Percentiles rank a stretch among this genome's conserved stretches.
These are phyloP conservation scores for Cylindrotheca closterium DNA, from an alignment of 108 stramenopile species.

Conservation along the genomic window DNA sequence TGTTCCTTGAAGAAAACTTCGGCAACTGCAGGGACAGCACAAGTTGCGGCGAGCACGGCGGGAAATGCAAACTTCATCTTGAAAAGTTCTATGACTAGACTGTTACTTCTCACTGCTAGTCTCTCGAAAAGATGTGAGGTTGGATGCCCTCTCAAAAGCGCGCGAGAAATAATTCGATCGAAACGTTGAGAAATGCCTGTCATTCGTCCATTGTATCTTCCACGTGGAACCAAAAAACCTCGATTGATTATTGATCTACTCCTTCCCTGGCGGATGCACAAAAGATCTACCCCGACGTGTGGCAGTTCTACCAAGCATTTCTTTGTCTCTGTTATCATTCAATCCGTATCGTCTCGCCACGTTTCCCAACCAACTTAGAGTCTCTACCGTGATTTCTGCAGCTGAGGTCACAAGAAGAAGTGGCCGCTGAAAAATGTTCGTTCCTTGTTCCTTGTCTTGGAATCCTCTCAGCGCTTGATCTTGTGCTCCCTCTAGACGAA, in stretches of 20 bases:
- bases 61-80: constrained; percentile 74
- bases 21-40: constrained; percentile 49
- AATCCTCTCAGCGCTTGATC: constrained; percentile 79
- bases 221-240: too few species aligned
- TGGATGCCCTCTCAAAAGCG: too few species aligned
- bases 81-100: too few species aligned
- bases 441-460: constrained; percentile 9
- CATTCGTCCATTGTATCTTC: too few species aligned
- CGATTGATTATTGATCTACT: neutral
- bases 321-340: constrained; percentile 46
- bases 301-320: constrained; percentile 59
- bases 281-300: constrained; percentile 38
- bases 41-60: constrained; percentile 44
- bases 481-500: constrained; percentile 75
- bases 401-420: constrained; percentile 58
- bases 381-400: constrained; percentile 71
- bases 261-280: neutral
- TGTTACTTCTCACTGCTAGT: too few species aligned
- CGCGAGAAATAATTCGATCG: too few species aligned
- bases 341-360: constrained; percentile 87
- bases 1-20: constrained; percentile 83
- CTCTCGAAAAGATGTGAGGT: too few species aligned
- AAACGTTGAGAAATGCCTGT: neutral
- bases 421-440: constrained; percentile 32
- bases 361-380: constrained; percentile 81